Conservation (phyloP, 2,329 filamentous ascomycete species). For the Aspergillus ibericus region DNA sequence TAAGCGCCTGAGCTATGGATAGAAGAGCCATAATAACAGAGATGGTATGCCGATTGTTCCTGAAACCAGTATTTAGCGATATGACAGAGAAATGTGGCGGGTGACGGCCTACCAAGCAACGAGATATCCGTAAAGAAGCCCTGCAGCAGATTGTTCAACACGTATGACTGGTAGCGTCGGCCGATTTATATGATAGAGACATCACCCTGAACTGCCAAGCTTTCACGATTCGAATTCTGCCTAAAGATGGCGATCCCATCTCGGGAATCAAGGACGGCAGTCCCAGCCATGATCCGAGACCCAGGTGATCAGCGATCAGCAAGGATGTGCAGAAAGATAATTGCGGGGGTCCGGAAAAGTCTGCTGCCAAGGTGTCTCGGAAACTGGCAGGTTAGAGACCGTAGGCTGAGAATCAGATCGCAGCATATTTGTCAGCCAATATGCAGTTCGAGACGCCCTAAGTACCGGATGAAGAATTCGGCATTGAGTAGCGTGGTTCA, state of each 20-base stretch:
- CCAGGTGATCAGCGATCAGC: not conserved
- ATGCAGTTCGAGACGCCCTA: not conserved
- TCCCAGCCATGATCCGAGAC: not conserved
- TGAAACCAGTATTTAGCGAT: not conserved
- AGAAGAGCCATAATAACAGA: not conserved
- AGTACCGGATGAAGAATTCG: not conserved
- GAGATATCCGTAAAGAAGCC: not conserved
- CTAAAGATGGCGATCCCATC: not conserved
- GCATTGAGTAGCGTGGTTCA: not conserved
- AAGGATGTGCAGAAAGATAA: not conserved
- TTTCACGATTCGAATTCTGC: not conserved
- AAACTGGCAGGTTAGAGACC: no score
- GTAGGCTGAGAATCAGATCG: no score
- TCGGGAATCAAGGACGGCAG: not conserved
- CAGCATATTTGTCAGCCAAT: no score
- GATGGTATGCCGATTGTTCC: not conserved
- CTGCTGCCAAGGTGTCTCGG: no score
- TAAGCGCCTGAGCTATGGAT: not conserved
- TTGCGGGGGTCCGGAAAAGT: no score
- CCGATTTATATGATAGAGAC: not conserved
- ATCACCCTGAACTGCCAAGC: not conserved
- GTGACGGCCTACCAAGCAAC: not conserved
- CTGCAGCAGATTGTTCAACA: not conserved
- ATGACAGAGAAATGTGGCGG: not conserved
- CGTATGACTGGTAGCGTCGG: not conserved